Evolutionary conservation across 2,329 filamentous ascomycete species (phyloP), one percentile per base, ranked within the genome.

Genomic region (Microthyrium microscopicum): DNA sequence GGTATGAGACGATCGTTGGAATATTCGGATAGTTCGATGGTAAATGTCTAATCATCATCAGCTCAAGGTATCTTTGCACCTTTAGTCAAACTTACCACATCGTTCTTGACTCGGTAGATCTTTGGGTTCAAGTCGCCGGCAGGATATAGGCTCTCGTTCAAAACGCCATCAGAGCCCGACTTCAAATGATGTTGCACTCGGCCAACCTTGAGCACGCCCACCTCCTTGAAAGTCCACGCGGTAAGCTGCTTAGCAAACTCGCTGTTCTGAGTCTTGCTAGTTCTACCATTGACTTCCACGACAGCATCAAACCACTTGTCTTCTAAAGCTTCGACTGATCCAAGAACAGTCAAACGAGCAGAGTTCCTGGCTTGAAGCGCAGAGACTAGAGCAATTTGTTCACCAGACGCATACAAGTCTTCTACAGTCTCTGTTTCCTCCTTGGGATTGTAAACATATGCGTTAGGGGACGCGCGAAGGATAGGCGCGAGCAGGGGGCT

Each of bases 161-260:
- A 8, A 17, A 19, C 27, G 17, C 20, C 24, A 20, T 27, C 26
- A 5, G 68, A 70, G 43, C 71, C 50, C 39, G 65, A 61, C 40
- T 62, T 56, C 38, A 70, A 54, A 49, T 75, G 75, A 58, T 98
- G 89, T 58, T 84, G 70, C 42, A 95, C 68, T 47, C 68, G 71
- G 52, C 82, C 82, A 46, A 92, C 80, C 46, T 79, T 77, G 45
- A 98, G 54, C 8, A 98, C 82, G 45, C 89, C 89, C 35, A 77
- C 70, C 62, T 98, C 89, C 59, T 92, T 76, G 65, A 98, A 98
- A 0, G 85, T 73, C 89, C 89, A 98, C n/a, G 71, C 78, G n/a
- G 79, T 76, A 36, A 98, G 56, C 48, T 78, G 73, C 57, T 78
- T 77, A 15, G 80, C 79, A 49, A 98, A 95, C 35, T 80, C 80